Conservation (phyloP, 768 basidiomycete genomes). For the Pisolithus tinctorius region DNA sequence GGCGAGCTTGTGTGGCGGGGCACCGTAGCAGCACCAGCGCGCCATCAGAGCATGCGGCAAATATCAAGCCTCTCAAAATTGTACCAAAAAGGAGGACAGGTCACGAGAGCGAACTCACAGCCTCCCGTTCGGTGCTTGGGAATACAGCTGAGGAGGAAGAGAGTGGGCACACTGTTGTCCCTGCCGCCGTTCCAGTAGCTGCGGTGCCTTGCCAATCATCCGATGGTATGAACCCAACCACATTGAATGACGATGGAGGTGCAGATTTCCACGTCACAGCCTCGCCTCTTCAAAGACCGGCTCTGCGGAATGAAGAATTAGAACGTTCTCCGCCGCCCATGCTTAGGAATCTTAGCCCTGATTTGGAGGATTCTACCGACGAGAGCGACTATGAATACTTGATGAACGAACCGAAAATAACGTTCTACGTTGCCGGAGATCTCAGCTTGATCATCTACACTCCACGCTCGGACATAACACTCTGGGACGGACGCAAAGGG, state of each 20-base stretch:
- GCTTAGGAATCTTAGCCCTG: too few species aligned
- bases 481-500: slow-evolving; percentile 20
- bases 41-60: background rate
- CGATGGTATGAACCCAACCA: background rate
- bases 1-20: background rate
- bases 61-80: background rate
- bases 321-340: too few species aligned
- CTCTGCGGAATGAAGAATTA: too few species aligned
- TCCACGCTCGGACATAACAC: slow-evolving; percentile 12
- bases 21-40: background rate
- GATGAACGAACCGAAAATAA: background rate
- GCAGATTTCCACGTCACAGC: background rate
- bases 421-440: slow-evolving; percentile 1
- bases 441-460: slow-evolving; percentile 11
- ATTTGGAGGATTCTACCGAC: background rate
- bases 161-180: background rate
- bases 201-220: background rate
- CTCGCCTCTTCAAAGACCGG: too few species aligned
- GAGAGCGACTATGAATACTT: background rate
- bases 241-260: too few species aligned
- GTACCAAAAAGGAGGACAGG: background rate
- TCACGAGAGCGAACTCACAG: background rate
- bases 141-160: background rate
- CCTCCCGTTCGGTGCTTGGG: too few species aligned
- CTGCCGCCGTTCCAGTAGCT: background rate